Percentiles rank a stretch among this genome's conserved stretches.
phyloP scores from a whole-genome alignment of 495 filamentous ascomycete species.

The Filosporella fistucella region DNA sequence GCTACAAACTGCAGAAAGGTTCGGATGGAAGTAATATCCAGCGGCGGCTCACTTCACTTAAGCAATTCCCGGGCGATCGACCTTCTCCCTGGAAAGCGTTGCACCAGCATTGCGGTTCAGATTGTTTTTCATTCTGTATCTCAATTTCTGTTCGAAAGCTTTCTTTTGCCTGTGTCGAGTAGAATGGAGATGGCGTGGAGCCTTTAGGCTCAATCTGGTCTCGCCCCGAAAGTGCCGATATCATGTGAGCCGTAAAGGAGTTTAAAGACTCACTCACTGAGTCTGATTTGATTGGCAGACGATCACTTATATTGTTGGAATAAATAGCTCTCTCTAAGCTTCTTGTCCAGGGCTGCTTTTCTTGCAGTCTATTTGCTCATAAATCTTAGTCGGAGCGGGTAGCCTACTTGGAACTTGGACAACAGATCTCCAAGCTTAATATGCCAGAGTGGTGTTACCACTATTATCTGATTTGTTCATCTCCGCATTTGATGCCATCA shows the following conservation, averaged over 20 bases:
- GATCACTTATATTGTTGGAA: no score
- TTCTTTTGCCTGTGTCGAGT: constrained; percentile 18
- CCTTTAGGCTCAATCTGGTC: constrained; percentile 10
- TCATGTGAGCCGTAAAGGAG: constrained; percentile 14
- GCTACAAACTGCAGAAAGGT: no score
- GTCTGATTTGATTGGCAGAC: not conserved
- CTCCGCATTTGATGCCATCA: no score
- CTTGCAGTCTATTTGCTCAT: no score
- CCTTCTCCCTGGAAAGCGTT: not conserved
- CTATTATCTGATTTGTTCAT: no score
- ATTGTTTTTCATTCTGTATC: constrained; percentile 12
- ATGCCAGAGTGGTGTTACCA: no score
- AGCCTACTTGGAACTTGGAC: no score
- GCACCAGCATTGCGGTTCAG: constrained; percentile 9
- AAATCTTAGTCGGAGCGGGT: no score
- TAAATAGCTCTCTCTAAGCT: no score
- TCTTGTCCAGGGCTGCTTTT: no score
- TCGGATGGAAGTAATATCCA: not conserved
- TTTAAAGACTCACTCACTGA: not conserved
- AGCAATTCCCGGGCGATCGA: not conserved
- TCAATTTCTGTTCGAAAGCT: no score
- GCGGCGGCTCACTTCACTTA: not conserved
- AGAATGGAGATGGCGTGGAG: not conserved
- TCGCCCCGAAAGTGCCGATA: constrained; percentile 10
- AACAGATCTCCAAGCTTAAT: no score